Conservation (phyloP, 2,329 filamentous ascomycete species). For the Fusarium haematococcum region DNA sequence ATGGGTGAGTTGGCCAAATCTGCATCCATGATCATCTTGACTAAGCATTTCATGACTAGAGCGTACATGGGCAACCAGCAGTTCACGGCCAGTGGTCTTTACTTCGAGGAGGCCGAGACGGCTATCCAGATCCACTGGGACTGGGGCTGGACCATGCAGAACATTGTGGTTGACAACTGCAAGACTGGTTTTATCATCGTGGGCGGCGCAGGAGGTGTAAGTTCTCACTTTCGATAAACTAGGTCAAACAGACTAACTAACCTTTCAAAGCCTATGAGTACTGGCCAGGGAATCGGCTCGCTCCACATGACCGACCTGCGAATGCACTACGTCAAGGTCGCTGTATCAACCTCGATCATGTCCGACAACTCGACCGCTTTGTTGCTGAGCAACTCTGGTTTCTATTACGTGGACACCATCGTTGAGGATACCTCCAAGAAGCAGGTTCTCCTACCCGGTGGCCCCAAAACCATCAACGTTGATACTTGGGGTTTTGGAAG, state of each 20-base stretch:
- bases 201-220: conserved; percentile 23
- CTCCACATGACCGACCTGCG: conserved; percentile 22
- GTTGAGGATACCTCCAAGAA: conserved; percentile 3
- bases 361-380: conserved; percentile 26
- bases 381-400: conserved; percentile 13
- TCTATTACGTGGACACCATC: conserved; percentile 17
- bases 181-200: conserved; percentile 66
- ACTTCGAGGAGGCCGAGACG: conserved; percentile 73
- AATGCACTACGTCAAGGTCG: neutral
- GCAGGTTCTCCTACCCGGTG: conserved; percentile 18
- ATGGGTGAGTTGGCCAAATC: conserved; percentile 51
- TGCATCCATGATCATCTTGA: conserved; percentile 31
- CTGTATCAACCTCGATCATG: neutral
- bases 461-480: neutral
- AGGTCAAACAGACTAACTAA: neutral
- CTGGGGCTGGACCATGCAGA: conserved; percentile 82
- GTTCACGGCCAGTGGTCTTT: conserved; percentile 75
- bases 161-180: conserved; percentile 70
- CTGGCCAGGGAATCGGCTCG: conserved; percentile 31
- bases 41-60: conserved; percentile 47
- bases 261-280: neutral
- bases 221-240: neutral
- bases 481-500: conserved; percentile 23
- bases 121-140: conserved; percentile 78
- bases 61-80: conserved; percentile 68